Evolutionary conservation across 2,329 filamentous ascomycete genomes (phyloP), one percentile per base, ranked within the genome.

Genomic region (Trichoderma endophyticum): DNA sequence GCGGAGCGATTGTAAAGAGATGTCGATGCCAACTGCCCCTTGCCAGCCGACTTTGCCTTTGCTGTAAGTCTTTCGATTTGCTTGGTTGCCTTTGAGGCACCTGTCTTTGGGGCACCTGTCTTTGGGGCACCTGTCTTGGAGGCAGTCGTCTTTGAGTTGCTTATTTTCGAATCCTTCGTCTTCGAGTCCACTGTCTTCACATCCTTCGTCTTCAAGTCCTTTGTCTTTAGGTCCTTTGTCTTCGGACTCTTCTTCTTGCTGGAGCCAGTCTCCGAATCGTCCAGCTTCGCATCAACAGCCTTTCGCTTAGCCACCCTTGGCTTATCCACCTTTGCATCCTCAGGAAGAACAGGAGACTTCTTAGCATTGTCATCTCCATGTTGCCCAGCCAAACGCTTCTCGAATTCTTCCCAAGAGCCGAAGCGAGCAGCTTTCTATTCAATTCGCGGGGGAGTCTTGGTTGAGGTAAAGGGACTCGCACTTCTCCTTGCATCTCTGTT

Each of bases 361-460:
- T 15, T 60, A 39, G 12, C 43, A 6, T 28, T 32, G 12, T 18
- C 48, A 28, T 43, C 73, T 36, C 64, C 60, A 56, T 68, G 65
- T 56, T 69, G 57, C 56, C 75, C 71, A 59, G 57, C 71, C 12
- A 79, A 18, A 39, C 77, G 72, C 61, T 74, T 74, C 54, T 80
- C 79, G 72, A 78, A 79, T 68, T 75, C 73, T 73, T 77, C 74
- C 73, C 72, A 76, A 73, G 76, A 76, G 76, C 79, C 79, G 73
- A 75, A 78, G 74, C 79, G 77, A 73, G 77, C 72, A 77, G 80
- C 77, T 75, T 76, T 77, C 80, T 83, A 84, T 75, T 84, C 82
- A 76, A 84, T 84, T 74, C 82, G 82, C 74, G 82, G 82, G 11
- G 82, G 82, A 75, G 82, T 83, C 77, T 83, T 83, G 75, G 62